These are phyloP conservation scores for Cryomyces minteri DNA, from an alignment of 495 filamentous ascomycete genomes.

Conservation along the genomic window DNA sequence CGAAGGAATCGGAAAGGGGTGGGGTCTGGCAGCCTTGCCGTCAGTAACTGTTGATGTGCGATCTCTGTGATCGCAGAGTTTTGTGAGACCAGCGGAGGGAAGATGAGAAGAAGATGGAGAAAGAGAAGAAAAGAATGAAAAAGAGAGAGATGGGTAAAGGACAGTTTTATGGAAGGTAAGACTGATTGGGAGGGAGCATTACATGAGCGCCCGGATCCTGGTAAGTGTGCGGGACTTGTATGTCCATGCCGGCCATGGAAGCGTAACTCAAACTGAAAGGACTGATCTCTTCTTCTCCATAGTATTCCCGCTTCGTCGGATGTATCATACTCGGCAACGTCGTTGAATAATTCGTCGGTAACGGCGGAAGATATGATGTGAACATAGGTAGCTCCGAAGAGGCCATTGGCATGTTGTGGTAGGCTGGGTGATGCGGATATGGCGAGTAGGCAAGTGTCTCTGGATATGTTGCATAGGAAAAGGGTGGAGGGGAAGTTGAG, in stretches of 20 bases:
- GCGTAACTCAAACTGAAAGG: conserved; percentile 64
- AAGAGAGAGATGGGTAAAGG: not conserved
- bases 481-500: conserved; percentile 51
- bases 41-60: not conserved
- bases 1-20: conserved; percentile 64
- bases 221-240: conserved; percentile 40
- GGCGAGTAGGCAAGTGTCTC: conserved; percentile 46
- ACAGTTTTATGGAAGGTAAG: not conserved
- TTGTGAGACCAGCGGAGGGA: too few species aligned
- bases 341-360: conserved; percentile 35
- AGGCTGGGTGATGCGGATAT: conserved; percentile 43
- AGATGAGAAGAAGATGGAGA: too few species aligned
- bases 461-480: conserved; percentile 49
- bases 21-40: conserved; percentile 43
- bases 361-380: conserved; percentile 13
- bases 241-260: conserved; percentile 57
- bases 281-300: conserved; percentile 47
- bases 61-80: not conserved
- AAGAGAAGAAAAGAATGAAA: not conserved
- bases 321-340: conserved; percentile 52
- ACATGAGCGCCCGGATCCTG: conserved; percentile 25
- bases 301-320: conserved; percentile 40
- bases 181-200: conserved; percentile 8
- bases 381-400: conserved; percentile 29
- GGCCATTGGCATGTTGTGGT: conserved; percentile 39